Base-by-base conservation (phyloP, 2,329 filamentous ascomycete species). In the Aspergillus sp. region DNA sequence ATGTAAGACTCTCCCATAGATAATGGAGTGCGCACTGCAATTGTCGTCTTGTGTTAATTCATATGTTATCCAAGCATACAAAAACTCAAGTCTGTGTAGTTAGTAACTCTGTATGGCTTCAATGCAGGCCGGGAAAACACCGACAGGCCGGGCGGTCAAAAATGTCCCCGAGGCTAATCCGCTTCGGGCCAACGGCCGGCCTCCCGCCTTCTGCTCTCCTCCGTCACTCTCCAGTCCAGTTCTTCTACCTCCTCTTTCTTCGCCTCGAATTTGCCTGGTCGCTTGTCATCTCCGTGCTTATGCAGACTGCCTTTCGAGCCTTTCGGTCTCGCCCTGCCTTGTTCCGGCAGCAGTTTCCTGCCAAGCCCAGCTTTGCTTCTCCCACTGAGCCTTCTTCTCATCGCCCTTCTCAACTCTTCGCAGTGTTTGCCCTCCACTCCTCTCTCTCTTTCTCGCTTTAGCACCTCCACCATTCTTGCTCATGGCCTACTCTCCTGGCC, bases 401-500 rank as follows among this genome's bases (percentile, higher is more conserved):
- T 39, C 41, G 8, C 17, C 27, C 13, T 30, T 11, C 50, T 49
- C 44, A 39, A 21, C 51, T 59, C 21, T 47, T 49, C 47, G 38
- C 38, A 38, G 47, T 59, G 32, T 19, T 54, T 25, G 23, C 47
- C 48, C 54, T 39, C n/a, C 32, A 58, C 52, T 52, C 57, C 53
- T 57, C 54, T 49, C 54, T 55, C 15, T 51, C 59, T 48, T 27
- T 50, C 51, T 30, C 56, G 41, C 54, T 21, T 52, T 54, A 54
- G 60, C 50, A 54, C 56, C 53, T 59, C 36, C 32, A 13, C 32
- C 32, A 32, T 15, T 59, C 56, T 54, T 56, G 57, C 57, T 36
- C 51, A 78, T 78, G 76, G 75, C 75, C 25, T 77, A 77, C 64
- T 78, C 76, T 7, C 76, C 75, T 13, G 71, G 72, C n/a, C 73